Evolutionary conservation across 2,329 filamentous ascomycete genomes (phyloP).

Genomic region (Incumbomyces delicatus): DNA sequence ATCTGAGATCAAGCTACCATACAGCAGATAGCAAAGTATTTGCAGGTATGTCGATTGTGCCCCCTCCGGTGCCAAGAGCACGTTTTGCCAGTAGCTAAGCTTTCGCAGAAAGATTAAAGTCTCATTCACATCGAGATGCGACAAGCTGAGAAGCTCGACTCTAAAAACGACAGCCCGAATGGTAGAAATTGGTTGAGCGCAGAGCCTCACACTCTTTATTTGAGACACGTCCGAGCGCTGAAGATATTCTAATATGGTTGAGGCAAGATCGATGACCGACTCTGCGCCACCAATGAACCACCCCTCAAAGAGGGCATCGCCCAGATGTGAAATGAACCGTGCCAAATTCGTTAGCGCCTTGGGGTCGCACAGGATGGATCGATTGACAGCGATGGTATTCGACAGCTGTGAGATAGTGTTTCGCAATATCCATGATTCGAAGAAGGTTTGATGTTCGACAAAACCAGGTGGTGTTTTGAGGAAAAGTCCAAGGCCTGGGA

Average conservation of each 20-base stretch:
- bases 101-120: slow-evolving; percentile 68
- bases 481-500: slow-evolving; percentile 75
- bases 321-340: slow-evolving; percentile 68
- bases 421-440: slow-evolving; percentile 79
- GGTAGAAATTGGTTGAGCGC: slow-evolving; percentile 67
- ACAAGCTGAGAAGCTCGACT: slow-evolving; percentile 69
- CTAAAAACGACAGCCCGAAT: slow-evolving; percentile 71
- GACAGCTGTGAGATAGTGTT: slow-evolving; percentile 63
- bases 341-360: slow-evolving; percentile 78
- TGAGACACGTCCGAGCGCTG: slow-evolving; percentile 72
- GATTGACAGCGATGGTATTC: slow-evolving; percentile 60
- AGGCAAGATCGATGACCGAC: slow-evolving; percentile 73
- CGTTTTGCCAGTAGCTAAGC: slow-evolving; percentile 90
- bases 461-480: slow-evolving; percentile 85
- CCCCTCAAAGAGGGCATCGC: slow-evolving; percentile 87
- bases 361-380: slow-evolving; percentile 66
- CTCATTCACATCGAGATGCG: slow-evolving; percentile 66
- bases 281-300: slow-evolving; percentile 91
- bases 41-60: slow-evolving; percentile 72
- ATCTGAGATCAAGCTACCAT: slow-evolving; percentile 71
- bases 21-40: slow-evolving; percentile 85
- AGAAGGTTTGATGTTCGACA: slow-evolving; percentile 88
- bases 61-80: slow-evolving; percentile 69
- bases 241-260: slow-evolving; percentile 76
- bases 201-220: slow-evolving; percentile 83